A percentile compares a stretch with the other conserved stretches of the same genome.
Conservation (phyloP, 148 eudicot species). For the Vaccinium macrocarpon region DNA sequence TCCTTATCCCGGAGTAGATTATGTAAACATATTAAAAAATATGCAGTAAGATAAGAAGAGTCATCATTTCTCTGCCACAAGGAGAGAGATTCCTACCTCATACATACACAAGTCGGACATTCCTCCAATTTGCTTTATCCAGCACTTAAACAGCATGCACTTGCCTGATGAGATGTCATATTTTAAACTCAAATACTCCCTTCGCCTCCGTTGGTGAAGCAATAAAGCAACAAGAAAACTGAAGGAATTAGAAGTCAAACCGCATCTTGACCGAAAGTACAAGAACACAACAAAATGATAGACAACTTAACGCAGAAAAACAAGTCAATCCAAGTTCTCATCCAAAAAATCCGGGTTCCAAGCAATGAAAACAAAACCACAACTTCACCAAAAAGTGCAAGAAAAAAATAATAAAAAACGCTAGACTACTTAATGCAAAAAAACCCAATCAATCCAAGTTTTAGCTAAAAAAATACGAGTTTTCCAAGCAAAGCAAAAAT, state of each 20-base stretch:
- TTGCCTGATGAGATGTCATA: conserved; percentile 37
- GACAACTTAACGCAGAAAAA: not conserved
- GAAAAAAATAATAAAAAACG: not conserved
- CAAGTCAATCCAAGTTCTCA: not conserved
- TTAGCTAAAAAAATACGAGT: not conserved
- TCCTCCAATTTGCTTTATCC: conserved; percentile 38
- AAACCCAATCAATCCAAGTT: not conserved
- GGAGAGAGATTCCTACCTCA: conserved; percentile 47
- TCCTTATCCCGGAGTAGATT: not conserved
- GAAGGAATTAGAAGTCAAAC: conserved; percentile 26
- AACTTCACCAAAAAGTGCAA: not conserved
- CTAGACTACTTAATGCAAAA: not conserved
- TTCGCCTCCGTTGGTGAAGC: conserved; percentile 30
- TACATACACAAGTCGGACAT: conserved; percentile 65
- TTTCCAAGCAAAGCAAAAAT: not conserved
- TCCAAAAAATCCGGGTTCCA: not conserved
- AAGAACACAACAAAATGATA: not conserved
- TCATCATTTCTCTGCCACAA: not conserved
- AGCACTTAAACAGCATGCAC: conserved; percentile 31
- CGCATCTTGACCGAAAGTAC: not conserved
- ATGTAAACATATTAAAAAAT: not conserved
- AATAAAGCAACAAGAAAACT: conserved; percentile 17
- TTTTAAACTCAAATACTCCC: conserved; percentile 26
- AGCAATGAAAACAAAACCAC: not conserved
- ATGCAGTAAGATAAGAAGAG: not conserved